Evolutionary conservation across 768 basidiomycete genomes (phyloP).

Genomic region (Bullera alba): DNA sequence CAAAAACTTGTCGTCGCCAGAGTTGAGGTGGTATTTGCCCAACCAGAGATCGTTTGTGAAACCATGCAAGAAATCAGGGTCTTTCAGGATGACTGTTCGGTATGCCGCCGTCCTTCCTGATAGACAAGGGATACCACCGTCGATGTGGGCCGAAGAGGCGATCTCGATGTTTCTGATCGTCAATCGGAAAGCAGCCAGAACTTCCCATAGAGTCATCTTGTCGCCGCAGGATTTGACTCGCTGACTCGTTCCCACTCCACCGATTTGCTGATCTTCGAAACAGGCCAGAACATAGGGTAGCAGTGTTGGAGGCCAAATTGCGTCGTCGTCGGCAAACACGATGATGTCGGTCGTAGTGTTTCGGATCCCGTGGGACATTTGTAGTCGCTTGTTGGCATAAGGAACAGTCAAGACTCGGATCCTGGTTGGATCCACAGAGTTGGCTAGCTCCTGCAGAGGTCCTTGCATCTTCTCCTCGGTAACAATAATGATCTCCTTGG

Average conservation of each 20-base stretch:
- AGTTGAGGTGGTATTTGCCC: slow-evolving; percentile 89
- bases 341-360: slow-evolving; percentile 87
- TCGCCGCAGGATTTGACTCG: slow-evolving; percentile 73
- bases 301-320: slow-evolving; percentile 88
- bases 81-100: slow-evolving; percentile 87
- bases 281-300: slow-evolving; percentile 83
- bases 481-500: slow-evolving; percentile 71
- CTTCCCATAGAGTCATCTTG: slow-evolving; percentile 87
- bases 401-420: slow-evolving; percentile 85
- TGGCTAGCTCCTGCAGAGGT: slow-evolving; percentile 79
- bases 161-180: slow-evolving; percentile 94
- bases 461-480: slow-evolving; percentile 85
- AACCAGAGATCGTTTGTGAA: slow-evolving; percentile 94
- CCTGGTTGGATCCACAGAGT: slow-evolving; percentile 67
- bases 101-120: slow-evolving; percentile 91
- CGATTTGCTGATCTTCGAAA: slow-evolving; percentile 89
- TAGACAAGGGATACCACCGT: slow-evolving; percentile 83
- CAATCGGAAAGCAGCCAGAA: slow-evolving; percentile 83
- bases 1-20: slow-evolving; percentile 88
- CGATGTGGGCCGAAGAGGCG: slow-evolving; percentile 78
- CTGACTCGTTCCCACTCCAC: slow-evolving; percentile 86
- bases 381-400: slow-evolving; percentile 85
- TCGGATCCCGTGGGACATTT: slow-evolving; percentile 89
- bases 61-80: slow-evolving; percentile 83
- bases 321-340: slow-evolving; percentile 90